Base-by-base conservation (phyloP, 495 filamentous ascomycete genomes). In the Penicillium bovifimosum region DNA sequence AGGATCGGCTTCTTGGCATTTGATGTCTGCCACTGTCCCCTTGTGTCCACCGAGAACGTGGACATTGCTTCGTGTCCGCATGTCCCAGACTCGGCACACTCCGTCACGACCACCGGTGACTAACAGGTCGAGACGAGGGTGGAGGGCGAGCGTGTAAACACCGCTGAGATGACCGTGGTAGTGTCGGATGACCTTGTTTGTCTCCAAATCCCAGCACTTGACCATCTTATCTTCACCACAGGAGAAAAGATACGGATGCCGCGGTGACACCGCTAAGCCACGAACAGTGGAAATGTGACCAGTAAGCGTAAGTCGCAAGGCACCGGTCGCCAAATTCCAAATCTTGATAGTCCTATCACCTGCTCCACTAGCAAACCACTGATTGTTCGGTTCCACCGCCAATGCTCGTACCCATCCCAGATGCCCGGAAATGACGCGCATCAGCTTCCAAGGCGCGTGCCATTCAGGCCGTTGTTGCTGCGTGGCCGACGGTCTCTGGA, bases 161-260 rank as follows among this genome's bases (percentile, higher is more conserved):
- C 95, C 95, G 55, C 88, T 95, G 4, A 99, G 76, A 71, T 99
- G 95, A 14, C 95, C 95, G 72, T 99, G 95, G 70, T 97, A 97
- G 69, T 99, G 92, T 29, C 93, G 81, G 60, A 99, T 99, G 48
- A 99, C 95, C 70, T 95, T 96, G 69, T 99, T 99, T 7, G 89
- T 93, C 66, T 99, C 95, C 59, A 99, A 70, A 74, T 99, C 95
- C 95, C 95, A 99, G 74, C 95, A 97, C 71, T 97, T 97, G 32
- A 99, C 95, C 90, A 96, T 96, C 79, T 99, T 99, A 68, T 99
- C 95, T 69, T 99, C 95, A 45, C 88, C 95, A 60, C 95, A 97
- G 11, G 89, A 95, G 70, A 97, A 99, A 31, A 99, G 80, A 66
- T 99, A 99, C 2, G 95, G 95, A 68, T 99, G 95, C 44, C 95